Percentiles rank a stretch among this genome's conserved stretches.
phyloP scores from a whole-genome alignment of 495 filamentous ascomycete genomes.

The Usnea hakonensis region DNA sequence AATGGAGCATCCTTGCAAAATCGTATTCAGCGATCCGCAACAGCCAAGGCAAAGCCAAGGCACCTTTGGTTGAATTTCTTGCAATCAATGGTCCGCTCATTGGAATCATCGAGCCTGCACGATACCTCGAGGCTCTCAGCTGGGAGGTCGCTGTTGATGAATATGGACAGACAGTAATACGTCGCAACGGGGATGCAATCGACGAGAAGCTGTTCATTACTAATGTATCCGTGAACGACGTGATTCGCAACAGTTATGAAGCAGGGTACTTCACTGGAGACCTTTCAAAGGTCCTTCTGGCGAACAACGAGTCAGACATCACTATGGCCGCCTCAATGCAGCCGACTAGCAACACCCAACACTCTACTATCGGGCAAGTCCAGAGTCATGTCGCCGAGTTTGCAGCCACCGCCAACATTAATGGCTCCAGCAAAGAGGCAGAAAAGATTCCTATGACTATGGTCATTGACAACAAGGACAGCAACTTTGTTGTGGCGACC shows the following conservation, averaged over 20 bases:
- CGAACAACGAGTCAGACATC: conserved; percentile 4
- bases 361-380: background rate
- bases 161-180: conserved; percentile 19
- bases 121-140: conserved; percentile 36
- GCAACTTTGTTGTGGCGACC: background rate
- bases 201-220: conserved; percentile 18
- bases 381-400: background rate
- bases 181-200: conserved; percentile 6
- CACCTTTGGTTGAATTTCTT: conserved; percentile 35
- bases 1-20: conserved; percentile 43
- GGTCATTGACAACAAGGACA: background rate
- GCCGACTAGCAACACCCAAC: background rate
- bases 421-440: background rate
- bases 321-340: conserved; percentile 1
- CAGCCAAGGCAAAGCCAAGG: conserved; percentile 30
- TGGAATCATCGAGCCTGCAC: conserved; percentile 31
- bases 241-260: conserved; percentile 29
- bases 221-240: conserved; percentile 32
- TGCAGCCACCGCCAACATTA: background rate
- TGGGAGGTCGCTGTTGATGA: conserved; percentile 30
- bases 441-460: background rate
- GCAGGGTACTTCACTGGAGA: conserved; percentile 25
- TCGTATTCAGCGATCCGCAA: conserved; percentile 46
- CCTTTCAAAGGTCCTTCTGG: background rate
- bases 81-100: conserved; percentile 31